These are phyloP conservation scores for Annulohypoxylon bovei DNA, from an alignment of 495 filamentous ascomycete genomes.

Conservation along the genomic window DNA sequence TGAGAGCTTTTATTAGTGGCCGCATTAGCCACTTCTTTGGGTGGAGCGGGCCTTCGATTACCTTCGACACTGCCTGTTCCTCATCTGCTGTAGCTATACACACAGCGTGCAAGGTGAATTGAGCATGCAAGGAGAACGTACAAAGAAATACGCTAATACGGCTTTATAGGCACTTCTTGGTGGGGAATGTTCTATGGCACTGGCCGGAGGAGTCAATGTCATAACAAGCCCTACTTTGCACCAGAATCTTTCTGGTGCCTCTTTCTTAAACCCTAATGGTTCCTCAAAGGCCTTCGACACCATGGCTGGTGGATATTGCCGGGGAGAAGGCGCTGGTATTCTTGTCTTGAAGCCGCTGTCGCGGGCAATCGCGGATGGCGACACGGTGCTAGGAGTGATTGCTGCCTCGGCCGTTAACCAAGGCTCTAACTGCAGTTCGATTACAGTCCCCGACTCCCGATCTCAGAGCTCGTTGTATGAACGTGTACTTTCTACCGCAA, in stretches of 20 bases:
- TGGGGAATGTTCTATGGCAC: conserved; percentile 53
- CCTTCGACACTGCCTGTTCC: conserved; percentile 64
- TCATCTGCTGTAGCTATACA: conserved; percentile 58
- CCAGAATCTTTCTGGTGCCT: conserved; percentile 17
- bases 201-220: conserved; percentile 52
- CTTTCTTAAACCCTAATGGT: conserved; percentile 48
- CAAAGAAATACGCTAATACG: background rate
- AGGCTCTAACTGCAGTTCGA: conserved; percentile 42
- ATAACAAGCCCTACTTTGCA: conserved; percentile 42
- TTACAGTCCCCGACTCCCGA: conserved; percentile 49
- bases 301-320: conserved; percentile 42
- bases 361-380: conserved; percentile 53
- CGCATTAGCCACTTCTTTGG: conserved; percentile 57
- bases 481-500: background rate
- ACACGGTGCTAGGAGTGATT: conserved; percentile 64
- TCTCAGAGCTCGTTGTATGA: conserved; percentile 41
- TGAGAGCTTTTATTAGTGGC: conserved; percentile 36
- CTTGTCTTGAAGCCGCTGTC: conserved; percentile 61
- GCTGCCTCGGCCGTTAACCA: conserved; percentile 59
- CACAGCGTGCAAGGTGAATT: conserved; percentile 48
- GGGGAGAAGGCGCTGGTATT: conserved; percentile 58
- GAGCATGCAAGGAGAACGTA: no score
- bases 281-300: conserved; percentile 41
- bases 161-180: conserved; percentile 4
- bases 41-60: conserved; percentile 59